phyloP scores from a whole-genome alignment of 148 eudicot species.

The Camellia lanceoleosa region DNA sequence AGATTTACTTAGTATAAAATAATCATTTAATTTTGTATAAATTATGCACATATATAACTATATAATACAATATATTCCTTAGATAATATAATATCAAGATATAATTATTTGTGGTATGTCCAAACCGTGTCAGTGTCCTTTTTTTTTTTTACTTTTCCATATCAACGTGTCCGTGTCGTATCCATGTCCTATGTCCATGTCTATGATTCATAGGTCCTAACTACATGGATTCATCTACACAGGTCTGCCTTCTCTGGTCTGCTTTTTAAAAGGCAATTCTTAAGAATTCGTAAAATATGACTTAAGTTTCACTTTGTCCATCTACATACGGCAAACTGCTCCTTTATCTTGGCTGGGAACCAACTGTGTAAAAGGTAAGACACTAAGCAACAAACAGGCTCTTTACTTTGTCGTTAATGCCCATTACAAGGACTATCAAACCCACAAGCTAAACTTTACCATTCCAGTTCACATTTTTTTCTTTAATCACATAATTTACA shows the following conservation, averaged over 20 bases:
- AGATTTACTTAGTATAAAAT: too few species aligned
- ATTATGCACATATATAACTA: too few species aligned
- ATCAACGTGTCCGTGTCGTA: too few species aligned
- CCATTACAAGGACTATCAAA: background rate
- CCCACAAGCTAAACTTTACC: background rate
- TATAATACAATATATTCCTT: too few species aligned
- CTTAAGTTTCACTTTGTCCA: background rate
- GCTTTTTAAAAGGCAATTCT: background rate
- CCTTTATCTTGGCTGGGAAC: background rate
- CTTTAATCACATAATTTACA: background rate
- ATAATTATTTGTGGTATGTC: too few species aligned
- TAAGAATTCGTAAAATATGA: background rate
- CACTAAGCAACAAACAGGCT: background rate
- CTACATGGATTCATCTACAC: background rate
- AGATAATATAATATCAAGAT: too few species aligned
- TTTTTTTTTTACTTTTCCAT: too few species aligned
- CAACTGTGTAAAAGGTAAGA: background rate
- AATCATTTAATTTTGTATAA: too few species aligned
- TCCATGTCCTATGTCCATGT: too few species aligned
- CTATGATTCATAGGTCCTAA: too few species aligned
- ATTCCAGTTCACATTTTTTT: background rate
- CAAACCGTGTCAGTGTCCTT: too few species aligned
- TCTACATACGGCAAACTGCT: background rate
- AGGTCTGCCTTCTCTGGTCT: background rate
- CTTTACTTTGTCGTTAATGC: background rate